Base-by-base conservation (phyloP, 2,329 filamentous ascomycete species). In the Elsinoe batatas region DNA sequence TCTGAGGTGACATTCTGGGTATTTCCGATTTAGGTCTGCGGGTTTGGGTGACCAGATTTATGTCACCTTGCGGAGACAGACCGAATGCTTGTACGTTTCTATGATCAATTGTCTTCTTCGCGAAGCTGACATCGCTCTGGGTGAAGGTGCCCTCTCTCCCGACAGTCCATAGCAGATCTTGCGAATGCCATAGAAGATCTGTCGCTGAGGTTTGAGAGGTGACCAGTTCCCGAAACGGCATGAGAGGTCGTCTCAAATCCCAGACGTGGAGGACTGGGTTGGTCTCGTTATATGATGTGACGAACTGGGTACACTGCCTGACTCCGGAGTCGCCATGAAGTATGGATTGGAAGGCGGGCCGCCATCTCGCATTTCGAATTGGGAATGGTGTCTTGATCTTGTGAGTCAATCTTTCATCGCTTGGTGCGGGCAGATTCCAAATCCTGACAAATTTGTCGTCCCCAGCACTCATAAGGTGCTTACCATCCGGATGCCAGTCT, bases 401-500 rank as follows among this genome's bases (percentile, higher is more conserved):
- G 62, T 78, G 81, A 3, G 72, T 71, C 44, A 80, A 74, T 65
- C 83, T 84, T 64, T 81, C 79, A 58, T 78, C 75, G 60, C 79
- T 73, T 56, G 76, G 73, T 1, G 73, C 69, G 3, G 79, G 79
- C 56, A 84, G 79, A 64, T 84, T 80, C 80, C 82, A 85, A 26
- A 84, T 76, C 64, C 80, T 80, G 59, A 84, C 76, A 30, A 79
- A 79, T 57, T 78, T 79, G 65, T 85, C 82, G 18, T 77, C 73
- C 53, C 82, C 76, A n/a, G 79, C 80, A 61, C 80, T 84, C 54
- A 80, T 74, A 8, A 85, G 70, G 64, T 84, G 80, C 63, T 79
- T 83, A 5, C 82, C 82, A 61, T 84, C 81, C 1, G 82, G 82
- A 63, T 85, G 82, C 81, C 81, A 85, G 64, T 85, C 82, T 35